Base-by-base conservation (phyloP, 1,284 basidiomycete species). In the Xanthoconium separans region DNA sequence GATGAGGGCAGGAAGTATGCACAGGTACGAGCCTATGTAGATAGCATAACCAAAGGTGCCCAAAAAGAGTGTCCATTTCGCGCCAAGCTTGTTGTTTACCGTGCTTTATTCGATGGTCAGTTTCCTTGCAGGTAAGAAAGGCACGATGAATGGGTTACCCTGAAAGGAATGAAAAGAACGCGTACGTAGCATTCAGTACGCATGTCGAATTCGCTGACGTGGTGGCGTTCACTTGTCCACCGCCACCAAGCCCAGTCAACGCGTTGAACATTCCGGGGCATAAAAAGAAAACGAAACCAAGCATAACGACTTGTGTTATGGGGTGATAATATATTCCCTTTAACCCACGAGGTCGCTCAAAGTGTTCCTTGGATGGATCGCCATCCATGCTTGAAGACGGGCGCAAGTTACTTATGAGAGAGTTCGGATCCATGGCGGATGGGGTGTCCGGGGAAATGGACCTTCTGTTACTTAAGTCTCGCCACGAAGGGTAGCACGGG, bases 61-160 rank as follows among this genome's bases (percentile, higher is more conserved):
- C 22, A 84, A 54, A 18, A 77, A 70, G 11, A 85, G 76, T 0
- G 82, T 82, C 15, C 76, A 59, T 30, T 75, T 70, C 9, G 77
- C 71, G n/a, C 83, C 83, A 27, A 85, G 70, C 52, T 75, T 72
- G 60, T 84, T 77, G 70, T 80, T 74, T 64, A 82, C 67, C 45
- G 79, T 77, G 31, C 77, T 78, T 44, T n/a, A 31, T 7, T 6
- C 20, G 45, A 30, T 4, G 2, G 33, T 59, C 30, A 45, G 22
- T 11, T 49, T 27, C 22, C 16, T 30, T 31, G 5, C 8, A n/a
- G 3, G 12, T 3, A 12, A n/a, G 3, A 29, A 31, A 30, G 16
- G 18, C 3, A 24, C 15, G n/a, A 53, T 37, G 6, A 11, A 27
- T n/a, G 7, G 24, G 18, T 29, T 70, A 77, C 76, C 76, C 76